Percentiles rank a stretch among this genome's conserved stretches.
phyloP scores from a whole-genome alignment of 108 stramenopile species.

The Cyclotella atomus region DNA sequence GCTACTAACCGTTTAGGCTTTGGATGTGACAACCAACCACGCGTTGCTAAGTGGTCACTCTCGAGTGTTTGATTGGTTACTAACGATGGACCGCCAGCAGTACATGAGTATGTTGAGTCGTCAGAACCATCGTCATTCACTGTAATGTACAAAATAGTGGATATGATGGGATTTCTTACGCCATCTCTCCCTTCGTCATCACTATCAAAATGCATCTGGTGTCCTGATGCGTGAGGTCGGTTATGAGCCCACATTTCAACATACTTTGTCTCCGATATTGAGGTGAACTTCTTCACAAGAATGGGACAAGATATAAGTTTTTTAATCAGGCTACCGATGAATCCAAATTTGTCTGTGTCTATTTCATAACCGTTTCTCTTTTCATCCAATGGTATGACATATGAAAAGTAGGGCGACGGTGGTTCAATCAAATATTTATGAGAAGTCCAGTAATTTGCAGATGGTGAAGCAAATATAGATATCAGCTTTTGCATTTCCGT shows the following conservation, averaged over 20 bases:
- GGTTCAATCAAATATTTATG: slow-evolving; percentile 80
- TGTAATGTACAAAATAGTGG: slow-evolving; percentile 71
- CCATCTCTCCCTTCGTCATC: slow-evolving; percentile 85
- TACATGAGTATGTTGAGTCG: no score
- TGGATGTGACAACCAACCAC: slow-evolving; percentile 77
- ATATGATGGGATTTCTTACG: slow-evolving; percentile 82
- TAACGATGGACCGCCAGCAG: slow-evolving; percentile 77
- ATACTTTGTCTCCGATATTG: slow-evolving; percentile 38
- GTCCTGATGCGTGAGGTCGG: slow-evolving; percentile 89
- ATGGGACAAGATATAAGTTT: slow-evolving; percentile 41
- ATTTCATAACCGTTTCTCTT: slow-evolving; percentile 6
- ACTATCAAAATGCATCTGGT: slow-evolving; percentile 93
- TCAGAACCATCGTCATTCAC: slow-evolving; percentile 27
- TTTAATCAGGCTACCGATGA: slow-evolving; percentile 52
- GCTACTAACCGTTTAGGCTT: slow-evolving; percentile 66
- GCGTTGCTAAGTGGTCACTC: slow-evolving; percentile 55
- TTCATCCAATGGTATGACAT: slow-evolving; percentile 59
- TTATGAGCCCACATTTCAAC: slow-evolving; percentile 94
- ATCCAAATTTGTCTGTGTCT: slow-evolving; percentile 27
- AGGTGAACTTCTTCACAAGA: slow-evolving; percentile 45
- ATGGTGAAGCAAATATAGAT: slow-evolving; percentile 57
- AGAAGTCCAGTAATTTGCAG: slow-evolving; percentile 67
- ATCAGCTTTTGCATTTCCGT: slow-evolving; percentile 52
- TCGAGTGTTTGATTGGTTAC: slow-evolving; percentile 76
- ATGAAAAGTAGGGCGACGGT: slow-evolving; percentile 80